Evolutionary conservation across 176 grass and related monocot species (phyloP), one percentile per base, ranked within the genome.

Genomic region (Aegilops speltoides): DNA sequence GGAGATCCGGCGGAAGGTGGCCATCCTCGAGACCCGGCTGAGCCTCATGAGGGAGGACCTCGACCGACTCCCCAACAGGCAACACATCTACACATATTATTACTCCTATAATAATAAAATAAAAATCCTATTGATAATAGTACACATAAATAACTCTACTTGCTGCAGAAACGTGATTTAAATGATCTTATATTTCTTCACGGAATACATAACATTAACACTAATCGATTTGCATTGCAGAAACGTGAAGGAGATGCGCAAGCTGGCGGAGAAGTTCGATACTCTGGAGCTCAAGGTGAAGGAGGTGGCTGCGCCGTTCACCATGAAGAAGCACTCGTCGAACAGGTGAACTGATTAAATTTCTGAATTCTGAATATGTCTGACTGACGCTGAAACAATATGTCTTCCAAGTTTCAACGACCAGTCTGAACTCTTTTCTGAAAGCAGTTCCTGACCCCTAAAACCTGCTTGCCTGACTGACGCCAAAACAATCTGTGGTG

Each of bases 191-290:
- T n/a, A n/a, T n/a, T n/a, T n/a, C n/a, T n/a, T n/a, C n/a, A n/a
- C n/a, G n/a, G n/a, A n/a, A n/a, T n/a, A n/a, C n/a, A n/a, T n/a
- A n/a, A n/a, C n/a, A n/a, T n/a, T n/a, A 19, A 2, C 50, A 54
- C 16, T 54, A 48, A 48, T 19, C 50, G 50, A 54, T 54, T 54
- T 54, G 50, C 56, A 59, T 59, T 73, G 84, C 89, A 95, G 93
- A 68, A 83, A 73, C 65, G 50, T 89, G 81, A 98, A 87, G 29
- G 91, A 95, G 82, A 38, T 95, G 72, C 33, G 82, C 25, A 93
- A 92, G 76, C 84, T 94, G n/a, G 83, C 87, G n/a, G 91, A 92
- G 10, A 93, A 92, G 91, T 86, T 93, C 19, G 19, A 86, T 0
- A 65, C 63, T 85, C 82, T 98, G 0, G 80, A 92, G 65, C 83